These are phyloP conservation scores for Coniella lustricola DNA, from an alignment of 2,329 filamentous ascomycete species.

Conservation along the genomic window DNA sequence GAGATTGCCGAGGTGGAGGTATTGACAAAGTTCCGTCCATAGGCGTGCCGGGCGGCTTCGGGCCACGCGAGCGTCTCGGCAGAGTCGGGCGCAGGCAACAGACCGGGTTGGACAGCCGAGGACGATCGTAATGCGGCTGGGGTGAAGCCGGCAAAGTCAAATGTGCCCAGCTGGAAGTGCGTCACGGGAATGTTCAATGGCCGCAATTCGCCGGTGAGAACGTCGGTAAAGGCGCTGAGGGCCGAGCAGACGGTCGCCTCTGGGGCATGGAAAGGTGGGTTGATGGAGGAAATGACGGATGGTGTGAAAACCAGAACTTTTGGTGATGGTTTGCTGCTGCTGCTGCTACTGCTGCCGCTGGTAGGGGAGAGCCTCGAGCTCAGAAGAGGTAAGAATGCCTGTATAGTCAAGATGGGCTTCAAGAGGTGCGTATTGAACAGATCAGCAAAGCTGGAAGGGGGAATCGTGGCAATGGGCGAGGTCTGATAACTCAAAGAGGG, in stretches of 20 bases:
- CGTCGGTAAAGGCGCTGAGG: conserved; percentile 77
- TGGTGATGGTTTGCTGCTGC: conserved; percentile 44
- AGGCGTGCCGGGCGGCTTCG: conserved; percentile 51
- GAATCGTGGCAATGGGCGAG: conserved; percentile 77
- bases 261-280: conserved; percentile 73
- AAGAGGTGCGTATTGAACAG: conserved; percentile 88
- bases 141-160: conserved; percentile 66
- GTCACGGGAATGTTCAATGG: conserved; percentile 72
- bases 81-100: conserved; percentile 39
- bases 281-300: conserved; percentile 71
- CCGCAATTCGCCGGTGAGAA: conserved; percentile 70
- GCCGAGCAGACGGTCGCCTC: conserved; percentile 83
- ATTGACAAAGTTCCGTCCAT: conserved; percentile 54
- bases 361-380: conserved; percentile 51
- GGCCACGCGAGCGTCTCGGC: conserved; percentile 58
- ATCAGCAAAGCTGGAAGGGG: conserved; percentile 78
- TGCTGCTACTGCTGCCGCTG: conserved; percentile 29
- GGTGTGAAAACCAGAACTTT: conserved; percentile 74
- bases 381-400: conserved; percentile 79
- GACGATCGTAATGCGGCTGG: conserved; percentile 31
- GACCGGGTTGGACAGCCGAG: conserved; percentile 25
- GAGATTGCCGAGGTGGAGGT: conserved; percentile 50
- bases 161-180: conserved; percentile 84
- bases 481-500: conserved; percentile 75
- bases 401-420: conserved; percentile 79